These are phyloP conservation scores for Beauveria sp. DNA, from an alignment of 2,329 filamentous ascomycete species.

Conservation along the genomic window DNA sequence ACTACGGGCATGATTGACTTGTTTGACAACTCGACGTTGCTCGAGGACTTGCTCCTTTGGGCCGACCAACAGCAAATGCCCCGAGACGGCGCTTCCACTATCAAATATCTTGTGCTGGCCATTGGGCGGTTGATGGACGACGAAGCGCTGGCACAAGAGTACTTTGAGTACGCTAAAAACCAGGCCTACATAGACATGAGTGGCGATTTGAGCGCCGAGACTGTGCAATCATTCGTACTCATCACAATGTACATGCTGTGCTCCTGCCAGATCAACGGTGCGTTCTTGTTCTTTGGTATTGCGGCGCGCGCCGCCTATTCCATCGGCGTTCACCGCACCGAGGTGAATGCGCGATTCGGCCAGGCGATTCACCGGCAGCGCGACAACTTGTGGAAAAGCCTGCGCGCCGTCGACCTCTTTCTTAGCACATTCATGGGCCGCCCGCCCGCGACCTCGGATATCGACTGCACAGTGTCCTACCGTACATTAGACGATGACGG, in stretches of 20 bases:
- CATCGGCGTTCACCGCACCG: conserved; percentile 44
- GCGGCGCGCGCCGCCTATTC: conserved; percentile 45
- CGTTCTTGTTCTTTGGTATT: conserved; percentile 47
- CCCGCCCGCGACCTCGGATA: conserved; percentile 44
- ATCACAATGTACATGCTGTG: conserved; percentile 47
- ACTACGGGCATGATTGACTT: conserved; percentile 42
- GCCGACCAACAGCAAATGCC: conserved; percentile 24
- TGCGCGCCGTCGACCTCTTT: conserved; percentile 44
- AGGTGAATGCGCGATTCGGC: conserved; percentile 46
- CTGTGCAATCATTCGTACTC: conserved; percentile 42
- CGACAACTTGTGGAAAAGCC: conserved; percentile 46
- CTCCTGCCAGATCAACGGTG: conserved; percentile 47
- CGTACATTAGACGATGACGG: conserved; percentile 26
- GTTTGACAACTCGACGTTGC: conserved; percentile 34
- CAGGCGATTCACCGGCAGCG: conserved; percentile 33
- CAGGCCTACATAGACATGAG: conserved; percentile 37
- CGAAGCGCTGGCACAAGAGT: conserved; percentile 33
- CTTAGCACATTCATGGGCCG: conserved; percentile 47
- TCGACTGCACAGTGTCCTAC: conserved; percentile 47
- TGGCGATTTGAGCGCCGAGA: conserved; percentile 39
- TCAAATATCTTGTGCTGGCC: conserved; percentile 43
- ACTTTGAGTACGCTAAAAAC: conserved; percentile 43
- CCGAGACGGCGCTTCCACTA: conserved; percentile 32
- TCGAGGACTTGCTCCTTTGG: conserved; percentile 36
- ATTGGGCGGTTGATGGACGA: conserved; percentile 38